phyloP scores from a whole-genome alignment of 2,329 filamentous ascomycete species.

The Phialocephala sp. region DNA sequence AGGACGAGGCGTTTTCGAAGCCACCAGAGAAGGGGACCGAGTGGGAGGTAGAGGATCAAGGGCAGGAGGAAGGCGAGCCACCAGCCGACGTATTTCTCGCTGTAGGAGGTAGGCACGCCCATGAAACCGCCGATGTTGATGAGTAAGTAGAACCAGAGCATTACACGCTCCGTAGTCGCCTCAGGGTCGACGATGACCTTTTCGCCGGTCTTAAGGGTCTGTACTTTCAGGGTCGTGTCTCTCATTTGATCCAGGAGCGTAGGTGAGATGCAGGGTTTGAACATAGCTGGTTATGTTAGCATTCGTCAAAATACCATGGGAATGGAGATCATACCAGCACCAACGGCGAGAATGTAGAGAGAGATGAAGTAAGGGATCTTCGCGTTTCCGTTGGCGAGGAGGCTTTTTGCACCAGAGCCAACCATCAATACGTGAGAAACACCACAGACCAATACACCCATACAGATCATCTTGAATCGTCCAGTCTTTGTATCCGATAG shows the following conservation, averaged over 20 bases:
- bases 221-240: conserved; percentile 49
- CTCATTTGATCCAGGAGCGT: conserved; percentile 64
- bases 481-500: conserved; percentile 69
- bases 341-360: conserved; percentile 38
- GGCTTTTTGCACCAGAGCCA: conserved; percentile 65
- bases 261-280: conserved; percentile 73
- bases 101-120: conserved; percentile 50
- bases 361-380: conserved; percentile 52
- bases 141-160: conserved; percentile 65
- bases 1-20: conserved; percentile 51
- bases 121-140: conserved; percentile 68
- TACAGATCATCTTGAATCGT: conserved; percentile 66
- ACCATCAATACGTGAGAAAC: conserved; percentile 67
- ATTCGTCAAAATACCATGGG: conserved; percentile 59
- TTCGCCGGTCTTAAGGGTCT: conserved; percentile 57
- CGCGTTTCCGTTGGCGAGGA: conserved; percentile 65
- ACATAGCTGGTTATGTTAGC: conserved; percentile 67
- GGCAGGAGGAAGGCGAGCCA: conserved; percentile 53
- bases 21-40: conserved; percentile 55
- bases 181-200: conserved; percentile 65
- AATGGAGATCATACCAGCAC: conserved; percentile 44
- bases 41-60: conserved; percentile 66
- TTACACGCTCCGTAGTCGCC: conserved; percentile 56
- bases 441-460: conserved; percentile 56
- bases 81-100: conserved; percentile 55